phyloP scores from a whole-genome alignment of 371 early-diverging fungal genomes.

The Gilbertella persicaria region DNA sequence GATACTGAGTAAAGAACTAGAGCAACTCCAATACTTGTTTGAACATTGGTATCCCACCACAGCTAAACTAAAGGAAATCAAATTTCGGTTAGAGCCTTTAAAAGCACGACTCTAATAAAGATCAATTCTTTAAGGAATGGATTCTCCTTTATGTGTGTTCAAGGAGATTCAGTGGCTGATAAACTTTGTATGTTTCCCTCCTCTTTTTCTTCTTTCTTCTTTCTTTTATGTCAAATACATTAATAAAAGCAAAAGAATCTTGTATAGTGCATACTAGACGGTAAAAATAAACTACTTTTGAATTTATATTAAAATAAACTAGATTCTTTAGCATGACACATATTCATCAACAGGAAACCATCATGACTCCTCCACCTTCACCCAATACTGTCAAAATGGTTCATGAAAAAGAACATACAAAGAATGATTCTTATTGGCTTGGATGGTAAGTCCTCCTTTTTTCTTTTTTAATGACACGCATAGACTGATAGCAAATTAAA shows the following conservation, averaged over 20 bases:
- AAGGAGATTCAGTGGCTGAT: too few relatives aligned
- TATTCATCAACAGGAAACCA: neutral
- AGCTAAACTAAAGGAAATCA: conserved; percentile 73
- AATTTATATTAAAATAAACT: neutral
- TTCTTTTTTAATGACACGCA: neutral
- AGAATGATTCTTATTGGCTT: conserved; percentile 2
- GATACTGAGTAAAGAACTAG: conserved; percentile 58
- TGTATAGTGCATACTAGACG: neutral
- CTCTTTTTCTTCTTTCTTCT: neutral
- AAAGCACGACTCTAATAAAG: conserved; percentile 25
- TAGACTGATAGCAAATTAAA: neutral
- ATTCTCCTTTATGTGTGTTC: neutral
- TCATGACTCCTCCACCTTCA: neutral
- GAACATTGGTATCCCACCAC: conserved; percentile 78
- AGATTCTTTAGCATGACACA: neutral
- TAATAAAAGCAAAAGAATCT: neutral
- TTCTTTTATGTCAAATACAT: neutral
- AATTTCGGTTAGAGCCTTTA: conserved; percentile 83
- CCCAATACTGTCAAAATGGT: conserved; percentile 5
- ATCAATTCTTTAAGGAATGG: neutral
- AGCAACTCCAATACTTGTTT: conserved; percentile 60
- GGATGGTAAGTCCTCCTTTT: conserved; percentile 6
- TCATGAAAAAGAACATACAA: neutral
- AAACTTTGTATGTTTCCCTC: neutral
- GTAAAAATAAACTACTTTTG: neutral